These are phyloP conservation scores for Trichoderma atrobrunneum DNA, from an alignment of 2,329 filamentous ascomycete species.

Conservation along the genomic window DNA sequence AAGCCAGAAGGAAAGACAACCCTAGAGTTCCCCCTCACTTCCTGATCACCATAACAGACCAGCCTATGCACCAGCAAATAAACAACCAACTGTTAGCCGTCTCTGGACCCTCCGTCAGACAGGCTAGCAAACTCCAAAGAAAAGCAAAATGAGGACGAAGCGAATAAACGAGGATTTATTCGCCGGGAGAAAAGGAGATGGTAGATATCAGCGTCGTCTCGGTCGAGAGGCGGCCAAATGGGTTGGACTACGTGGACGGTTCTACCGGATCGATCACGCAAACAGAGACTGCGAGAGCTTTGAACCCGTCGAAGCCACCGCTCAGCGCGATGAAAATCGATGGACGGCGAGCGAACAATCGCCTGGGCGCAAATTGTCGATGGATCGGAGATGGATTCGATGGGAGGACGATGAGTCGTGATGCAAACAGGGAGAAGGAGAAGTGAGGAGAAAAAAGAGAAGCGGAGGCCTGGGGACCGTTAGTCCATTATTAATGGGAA, in stretches of 20 bases:
- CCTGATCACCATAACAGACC: conserved; percentile 35
- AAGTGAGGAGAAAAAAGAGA: conserved; percentile 6
- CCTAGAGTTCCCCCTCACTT: conserved; percentile 39
- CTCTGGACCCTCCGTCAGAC: conserved; percentile 26
- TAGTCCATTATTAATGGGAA: conserved; percentile 19
- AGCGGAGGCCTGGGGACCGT: conserved; percentile 9
- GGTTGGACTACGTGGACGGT: neutral
- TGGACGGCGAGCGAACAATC: neutral
- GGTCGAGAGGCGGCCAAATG: neutral
- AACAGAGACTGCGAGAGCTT: neutral
- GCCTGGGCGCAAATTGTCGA: neutral
- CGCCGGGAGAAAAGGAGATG: neutral
- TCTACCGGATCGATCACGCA: neutral
- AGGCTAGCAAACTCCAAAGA: conserved; percentile 24
- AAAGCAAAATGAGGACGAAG: conserved; percentile 18
- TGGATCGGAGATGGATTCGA: conserved; percentile 23
- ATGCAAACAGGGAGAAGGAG: conserved; percentile 12
- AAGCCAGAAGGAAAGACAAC: conserved; percentile 36
- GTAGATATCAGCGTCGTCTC: neutral
- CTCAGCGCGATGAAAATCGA: neutral
- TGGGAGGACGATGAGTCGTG: conserved; percentile 20
- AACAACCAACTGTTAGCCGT: conserved; percentile 29
- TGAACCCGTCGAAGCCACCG: neutral
- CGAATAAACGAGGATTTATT: neutral
- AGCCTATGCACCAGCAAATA: conserved; percentile 28